Evolutionary conservation across 2,329 filamentous ascomycete species (phyloP).

Genomic region (Fusarium compactum): DNA sequence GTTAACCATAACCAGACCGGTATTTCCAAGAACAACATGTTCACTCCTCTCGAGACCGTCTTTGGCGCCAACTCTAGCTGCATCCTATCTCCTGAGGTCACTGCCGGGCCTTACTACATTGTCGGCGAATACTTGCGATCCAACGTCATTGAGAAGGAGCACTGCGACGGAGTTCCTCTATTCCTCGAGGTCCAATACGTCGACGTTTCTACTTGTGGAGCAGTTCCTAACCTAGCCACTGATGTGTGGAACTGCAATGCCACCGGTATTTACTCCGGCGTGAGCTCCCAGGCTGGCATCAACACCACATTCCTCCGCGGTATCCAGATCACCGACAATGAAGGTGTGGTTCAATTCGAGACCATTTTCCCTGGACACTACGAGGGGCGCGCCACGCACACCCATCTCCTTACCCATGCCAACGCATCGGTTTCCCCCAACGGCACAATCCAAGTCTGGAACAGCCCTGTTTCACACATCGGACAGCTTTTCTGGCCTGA

Average conservation of each 20-base stretch:
- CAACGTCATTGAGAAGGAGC: slow-evolving; percentile 8
- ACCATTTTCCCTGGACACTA: slow-evolving; percentile 17
- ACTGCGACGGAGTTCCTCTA: slow-evolving; percentile 4
- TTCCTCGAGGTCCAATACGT: slow-evolving; percentile 24
- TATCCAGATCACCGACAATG: slow-evolving; percentile 13
- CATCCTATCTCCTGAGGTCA: slow-evolving; percentile 2
- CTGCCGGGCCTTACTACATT: slow-evolving; percentile 2
- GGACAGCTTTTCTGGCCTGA: slow-evolving; percentile 23
- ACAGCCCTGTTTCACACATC: slow-evolving; percentile 16
- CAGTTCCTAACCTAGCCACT: slow-evolving; percentile 3
- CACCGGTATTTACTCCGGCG: slow-evolving; percentile 12
- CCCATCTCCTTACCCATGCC: slow-evolving; percentile 7
- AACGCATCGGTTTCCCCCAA: slow-evolving; percentile 12
- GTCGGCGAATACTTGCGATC: slow-evolving; percentile 14
- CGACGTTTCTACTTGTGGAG: slow-evolving; percentile 1
- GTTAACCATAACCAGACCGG: slow-evolving; percentile 17
- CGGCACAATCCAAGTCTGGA: slow-evolving; percentile 15
- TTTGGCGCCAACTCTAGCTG: slow-evolving; percentile 22
- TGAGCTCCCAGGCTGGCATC: slow-evolving; percentile 6
- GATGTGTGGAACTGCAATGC: slow-evolving; percentile 23
- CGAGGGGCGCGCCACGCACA: slow-evolving; percentile 4
- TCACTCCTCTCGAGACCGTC: slow-evolving; percentile 5
- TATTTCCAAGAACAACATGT: background rate
- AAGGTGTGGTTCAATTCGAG: slow-evolving; percentile 14
- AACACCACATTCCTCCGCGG: slow-evolving; percentile 19